These are phyloP conservation scores for Brassica cretica DNA, from an alignment of 345 rosid species.

Conservation along the genomic window DNA sequence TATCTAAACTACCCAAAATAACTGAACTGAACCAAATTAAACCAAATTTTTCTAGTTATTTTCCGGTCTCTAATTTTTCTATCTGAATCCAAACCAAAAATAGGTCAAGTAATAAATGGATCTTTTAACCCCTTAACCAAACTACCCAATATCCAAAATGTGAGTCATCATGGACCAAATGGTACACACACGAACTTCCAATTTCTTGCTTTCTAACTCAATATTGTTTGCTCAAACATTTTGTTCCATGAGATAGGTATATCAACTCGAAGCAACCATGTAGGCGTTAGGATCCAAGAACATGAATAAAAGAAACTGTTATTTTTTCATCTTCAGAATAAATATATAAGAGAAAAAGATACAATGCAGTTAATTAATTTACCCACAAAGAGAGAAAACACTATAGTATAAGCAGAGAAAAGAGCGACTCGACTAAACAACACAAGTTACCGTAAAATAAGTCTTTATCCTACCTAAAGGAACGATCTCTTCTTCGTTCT, in stretches of 20 bases:
- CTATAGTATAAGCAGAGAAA: conserved; percentile 6
- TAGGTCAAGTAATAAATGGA: neutral
- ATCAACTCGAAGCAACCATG: neutral
- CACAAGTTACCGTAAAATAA: conserved; percentile 17
- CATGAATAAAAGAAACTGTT: neutral
- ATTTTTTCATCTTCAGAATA: neutral
- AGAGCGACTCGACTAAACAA: conserved; percentile 27
- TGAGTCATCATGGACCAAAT: neutral
- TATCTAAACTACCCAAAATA: no score
- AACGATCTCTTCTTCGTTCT: conserved; percentile 15
- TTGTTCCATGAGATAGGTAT: no score
- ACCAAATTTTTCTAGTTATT: no score
- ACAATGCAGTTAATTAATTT: conserved; percentile 25
- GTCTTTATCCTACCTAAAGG: conserved; percentile 25
- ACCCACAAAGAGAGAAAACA: conserved; percentile 7
- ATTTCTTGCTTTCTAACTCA: no score
- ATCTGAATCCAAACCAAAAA: no score
- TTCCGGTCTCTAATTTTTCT: no score
- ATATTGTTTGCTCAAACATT: no score
- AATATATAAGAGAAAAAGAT: neutral
- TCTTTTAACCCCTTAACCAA: no score
- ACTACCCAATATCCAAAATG: neutral
- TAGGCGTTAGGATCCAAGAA: neutral
- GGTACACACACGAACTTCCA: neutral
- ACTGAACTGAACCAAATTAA: no score